Percentiles rank a stretch among this genome's conserved stretches.
These are phyloP conservation scores for Gaultheria prostrata DNA, from an alignment of 148 eudicot species.

Conservation along the genomic window DNA sequence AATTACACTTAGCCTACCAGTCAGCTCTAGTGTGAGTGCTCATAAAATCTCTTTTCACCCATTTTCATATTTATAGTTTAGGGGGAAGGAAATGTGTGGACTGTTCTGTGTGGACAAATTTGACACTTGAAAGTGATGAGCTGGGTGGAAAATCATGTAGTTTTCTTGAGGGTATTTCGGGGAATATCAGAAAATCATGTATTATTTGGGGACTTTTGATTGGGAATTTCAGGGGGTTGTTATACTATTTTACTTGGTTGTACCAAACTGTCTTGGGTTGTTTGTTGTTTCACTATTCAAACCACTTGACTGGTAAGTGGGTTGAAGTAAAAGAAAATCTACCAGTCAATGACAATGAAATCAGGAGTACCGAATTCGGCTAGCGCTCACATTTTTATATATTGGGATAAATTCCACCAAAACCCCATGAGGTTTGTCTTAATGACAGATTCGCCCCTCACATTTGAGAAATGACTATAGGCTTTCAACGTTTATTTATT, in stretches of 20 bases:
- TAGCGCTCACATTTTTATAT: not conserved
- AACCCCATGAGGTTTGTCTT: too few relatives aligned
- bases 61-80: not conserved
- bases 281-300: not conserved
- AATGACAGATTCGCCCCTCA: too few relatives aligned
- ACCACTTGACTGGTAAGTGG: constrained; percentile 17
- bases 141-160: not conserved
- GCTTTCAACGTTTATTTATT: too few relatives aligned
- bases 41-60: not conserved
- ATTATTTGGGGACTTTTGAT: not conserved
- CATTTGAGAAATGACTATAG: too few relatives aligned
- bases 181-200: too few relatives aligned
- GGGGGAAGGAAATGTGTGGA: not conserved
- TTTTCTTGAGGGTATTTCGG: constrained; percentile 8
- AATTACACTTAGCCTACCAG: constrained; percentile 27
- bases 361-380: not conserved
- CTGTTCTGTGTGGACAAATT: not conserved
- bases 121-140: not conserved
- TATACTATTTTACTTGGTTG: not conserved
- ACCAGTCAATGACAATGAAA: constrained; percentile 18
- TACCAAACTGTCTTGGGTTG: constrained; percentile 10
- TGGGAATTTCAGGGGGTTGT: not conserved
- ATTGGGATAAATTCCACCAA: too few relatives aligned
- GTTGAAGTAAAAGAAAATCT: not conserved
- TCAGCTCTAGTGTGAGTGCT: constrained; percentile 7